phyloP scores from a whole-genome alignment of 179 eudicot species.

The Carnegiea gigantea region DNA sequence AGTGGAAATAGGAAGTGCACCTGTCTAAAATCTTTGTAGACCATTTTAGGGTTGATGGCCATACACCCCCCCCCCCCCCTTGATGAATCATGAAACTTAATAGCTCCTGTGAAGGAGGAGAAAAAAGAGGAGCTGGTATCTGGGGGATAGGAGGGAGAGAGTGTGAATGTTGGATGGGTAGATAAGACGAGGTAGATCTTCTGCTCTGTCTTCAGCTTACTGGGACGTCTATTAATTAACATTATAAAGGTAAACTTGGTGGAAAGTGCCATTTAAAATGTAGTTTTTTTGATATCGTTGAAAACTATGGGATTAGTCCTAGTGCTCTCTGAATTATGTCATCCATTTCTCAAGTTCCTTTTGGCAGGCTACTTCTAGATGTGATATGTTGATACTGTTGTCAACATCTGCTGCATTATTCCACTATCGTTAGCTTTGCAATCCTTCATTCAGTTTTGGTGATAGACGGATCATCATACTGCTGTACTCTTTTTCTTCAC shows the following conservation, averaged over 20 bases:
- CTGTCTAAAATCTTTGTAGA: background rate
- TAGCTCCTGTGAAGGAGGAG: background rate
- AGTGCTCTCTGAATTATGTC: conserved; percentile 4
- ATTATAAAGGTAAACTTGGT: background rate
- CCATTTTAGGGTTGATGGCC: background rate
- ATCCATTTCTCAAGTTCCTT: background rate
- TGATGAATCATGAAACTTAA: background rate
- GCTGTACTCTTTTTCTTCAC: background rate
- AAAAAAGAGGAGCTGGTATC: background rate
- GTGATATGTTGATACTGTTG: background rate
- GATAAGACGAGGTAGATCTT: background rate
- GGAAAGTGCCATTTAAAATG: background rate
- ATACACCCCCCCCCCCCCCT: background rate
- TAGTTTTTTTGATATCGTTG: background rate
- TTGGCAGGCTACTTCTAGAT: background rate
- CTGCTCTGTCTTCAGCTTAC: background rate
- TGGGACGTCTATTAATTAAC: background rate
- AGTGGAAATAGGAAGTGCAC: background rate
- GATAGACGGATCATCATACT: background rate
- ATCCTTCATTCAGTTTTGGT: background rate
- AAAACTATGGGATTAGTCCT: background rate
- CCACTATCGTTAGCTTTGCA: background rate
- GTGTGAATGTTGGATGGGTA: background rate
- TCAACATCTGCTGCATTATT: background rate
- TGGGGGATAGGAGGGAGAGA: background rate